phyloP scores from a whole-genome alignment of 139 green algal species.

The Chlorella sorokiniana region DNA sequence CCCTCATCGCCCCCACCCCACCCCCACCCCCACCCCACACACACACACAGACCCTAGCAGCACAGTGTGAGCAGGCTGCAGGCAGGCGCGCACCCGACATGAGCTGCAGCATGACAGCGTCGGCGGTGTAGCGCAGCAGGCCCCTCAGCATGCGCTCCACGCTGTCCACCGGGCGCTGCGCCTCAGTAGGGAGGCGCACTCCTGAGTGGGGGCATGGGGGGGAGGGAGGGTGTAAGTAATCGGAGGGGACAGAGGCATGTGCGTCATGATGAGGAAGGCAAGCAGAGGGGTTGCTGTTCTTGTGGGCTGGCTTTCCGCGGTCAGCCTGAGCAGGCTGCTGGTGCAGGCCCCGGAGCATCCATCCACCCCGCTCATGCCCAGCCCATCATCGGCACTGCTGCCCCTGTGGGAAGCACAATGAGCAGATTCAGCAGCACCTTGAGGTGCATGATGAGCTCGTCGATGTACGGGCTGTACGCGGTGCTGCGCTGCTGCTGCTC shows the following conservation, averaged over 20 bases:
- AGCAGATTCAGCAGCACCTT: too few relatives aligned
- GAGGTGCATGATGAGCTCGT: conserved; percentile 59
- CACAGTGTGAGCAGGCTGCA: too few relatives aligned
- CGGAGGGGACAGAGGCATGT: too few relatives aligned
- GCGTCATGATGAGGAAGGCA: neutral
- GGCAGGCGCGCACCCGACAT: conserved; percentile 38
- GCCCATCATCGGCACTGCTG: too few relatives aligned
- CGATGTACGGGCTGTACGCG: conserved; percentile 41
- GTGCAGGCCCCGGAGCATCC: too few relatives aligned
- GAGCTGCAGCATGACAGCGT: conserved; percentile 53
- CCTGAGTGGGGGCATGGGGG: too few relatives aligned
- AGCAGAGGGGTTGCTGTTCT: neutral
- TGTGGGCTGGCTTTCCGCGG: neutral
- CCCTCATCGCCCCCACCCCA: too few relatives aligned
- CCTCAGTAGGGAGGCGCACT: conserved; percentile 34
- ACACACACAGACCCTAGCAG: too few relatives aligned
- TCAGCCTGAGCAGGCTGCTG: neutral
- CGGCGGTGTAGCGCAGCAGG: conserved; percentile 45
- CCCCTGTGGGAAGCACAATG: neutral
- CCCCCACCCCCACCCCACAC: too few relatives aligned
- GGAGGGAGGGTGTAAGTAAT: too few relatives aligned
- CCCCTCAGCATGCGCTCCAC: conserved; percentile 44
- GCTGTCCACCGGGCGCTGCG: conserved; percentile 44
- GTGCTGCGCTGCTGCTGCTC: conserved; percentile 34
- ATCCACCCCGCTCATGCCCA: too few relatives aligned